These are phyloP conservation scores for Psilocybe cyanescens DNA, from an alignment of 768 basidiomycete species.

Conservation along the genomic window DNA sequence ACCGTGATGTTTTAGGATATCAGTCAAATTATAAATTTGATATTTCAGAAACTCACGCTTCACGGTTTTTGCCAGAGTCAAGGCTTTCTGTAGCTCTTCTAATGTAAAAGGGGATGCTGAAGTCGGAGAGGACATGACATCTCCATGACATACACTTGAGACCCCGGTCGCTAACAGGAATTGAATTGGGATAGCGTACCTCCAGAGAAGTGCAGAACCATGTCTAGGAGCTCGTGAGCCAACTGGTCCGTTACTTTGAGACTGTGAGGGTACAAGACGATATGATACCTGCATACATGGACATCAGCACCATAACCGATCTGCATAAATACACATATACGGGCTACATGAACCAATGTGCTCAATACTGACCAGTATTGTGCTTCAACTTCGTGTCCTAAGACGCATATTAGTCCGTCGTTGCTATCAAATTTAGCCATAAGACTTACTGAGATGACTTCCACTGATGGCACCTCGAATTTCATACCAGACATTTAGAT, in stretches of 20 bases:
- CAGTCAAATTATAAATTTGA: not conserved
- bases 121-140: slow-evolving; percentile 38
- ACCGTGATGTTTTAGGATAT: not conserved
- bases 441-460: slow-evolving; percentile 43
- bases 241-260: slow-evolving; percentile 27
- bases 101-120: slow-evolving; percentile 40
- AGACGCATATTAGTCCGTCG: not conserved
- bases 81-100: slow-evolving; percentile 40
- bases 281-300: slow-evolving; percentile 33
- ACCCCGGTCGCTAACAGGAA: not conserved
- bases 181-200: slow-evolving; percentile 24
- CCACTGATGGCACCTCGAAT: slow-evolving; percentile 39
- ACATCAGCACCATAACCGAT: slow-evolving; percentile 1
- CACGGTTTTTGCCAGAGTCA: slow-evolving; percentile 35
- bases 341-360: not conserved
- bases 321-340: not conserved
- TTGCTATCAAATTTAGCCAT: not conserved
- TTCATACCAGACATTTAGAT: slow-evolving; percentile 32
- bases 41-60: slow-evolving; percentile 30
- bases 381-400: slow-evolving; percentile 41
- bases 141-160: slow-evolving; percentile 23
- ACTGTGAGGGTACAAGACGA: slow-evolving; percentile 36
- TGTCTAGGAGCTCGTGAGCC: slow-evolving; percentile 39
- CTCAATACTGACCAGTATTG: slow-evolving; percentile 41
- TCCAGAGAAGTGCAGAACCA: slow-evolving; percentile 37